Percentiles rank a stretch among this genome's conserved stretches.
These are phyloP conservation scores for Solanum chilense DNA, from an alignment of 257 asterid genomes.

Conservation along the genomic window DNA sequence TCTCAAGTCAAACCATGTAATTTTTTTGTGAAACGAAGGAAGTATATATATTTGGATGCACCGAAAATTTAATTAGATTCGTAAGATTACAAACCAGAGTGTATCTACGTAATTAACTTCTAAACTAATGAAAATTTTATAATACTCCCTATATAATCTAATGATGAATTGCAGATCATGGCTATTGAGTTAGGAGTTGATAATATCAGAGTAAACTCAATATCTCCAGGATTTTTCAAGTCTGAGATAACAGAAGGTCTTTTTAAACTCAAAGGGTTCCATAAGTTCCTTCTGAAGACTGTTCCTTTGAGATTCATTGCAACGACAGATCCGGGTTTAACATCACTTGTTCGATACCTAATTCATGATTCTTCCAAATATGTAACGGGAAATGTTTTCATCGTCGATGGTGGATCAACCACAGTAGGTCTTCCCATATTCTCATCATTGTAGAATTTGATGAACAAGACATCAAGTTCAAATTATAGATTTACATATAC, in stretches of 20 bases:
- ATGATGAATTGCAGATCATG: not conserved
- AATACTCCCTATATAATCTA: no score
- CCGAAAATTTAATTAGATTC: no score
- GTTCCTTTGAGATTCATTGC: conserved; percentile 39
- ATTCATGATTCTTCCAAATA: conserved; percentile 56
- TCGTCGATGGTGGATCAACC: conserved; percentile 48
- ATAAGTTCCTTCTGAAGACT: conserved; percentile 17
- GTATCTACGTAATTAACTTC: no score
- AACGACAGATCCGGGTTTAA: conserved; percentile 49
- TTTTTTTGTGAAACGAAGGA: no score
- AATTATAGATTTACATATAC: not conserved
- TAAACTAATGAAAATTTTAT: no score
- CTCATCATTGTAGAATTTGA: conserved; percentile 41
- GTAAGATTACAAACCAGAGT: no score
- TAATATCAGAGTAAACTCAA: not conserved
- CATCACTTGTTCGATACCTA: conserved; percentile 40
- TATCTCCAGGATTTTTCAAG: not conserved
- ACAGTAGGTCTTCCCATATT: conserved; percentile 40
- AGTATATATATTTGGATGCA: no score
- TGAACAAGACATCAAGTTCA: not conserved
- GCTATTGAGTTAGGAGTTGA: not conserved
- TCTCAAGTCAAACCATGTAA: no score
- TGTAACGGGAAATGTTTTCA: conserved; percentile 41
- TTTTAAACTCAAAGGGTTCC: conserved; percentile 32
- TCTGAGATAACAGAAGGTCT: not conserved